Evolutionary conservation across 768 basidiomycete genomes (phyloP), one percentile per base, ranked within the genome.

Genomic region (Brasilioporus rufonigricans): DNA sequence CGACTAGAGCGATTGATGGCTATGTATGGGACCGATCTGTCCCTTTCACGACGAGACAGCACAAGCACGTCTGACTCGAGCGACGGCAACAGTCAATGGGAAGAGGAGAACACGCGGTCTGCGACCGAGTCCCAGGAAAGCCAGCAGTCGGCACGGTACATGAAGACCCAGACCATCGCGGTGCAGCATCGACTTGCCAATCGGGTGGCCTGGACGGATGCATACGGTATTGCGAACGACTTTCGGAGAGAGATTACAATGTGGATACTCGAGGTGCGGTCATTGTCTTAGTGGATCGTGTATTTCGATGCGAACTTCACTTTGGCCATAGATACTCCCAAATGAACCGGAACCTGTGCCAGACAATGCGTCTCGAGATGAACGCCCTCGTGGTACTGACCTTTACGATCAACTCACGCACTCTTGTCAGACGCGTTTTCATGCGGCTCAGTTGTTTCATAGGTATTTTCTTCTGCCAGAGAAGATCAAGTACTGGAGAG

Each of bases 381-480:
- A 19, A n/a, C 47, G 45, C 24, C 50, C 8, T 2, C 19, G 23
- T 9, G 58, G 64, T 16, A n/a, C 13, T 18, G 54, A 66, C 27
- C 63, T 87, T 26, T 65, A 72, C 38, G 81, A 86, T 46, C 82
- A 87, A 51, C 74, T 89, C 24, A 65, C 66, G 9, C 76, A 71
- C 3, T 84, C 80, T 0, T 76, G 74, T 0, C 78, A 86, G 55
- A 86, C 86, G 16, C 77, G 84, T 4, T 87, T 86, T 59, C 85
- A 87, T 52, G 86, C 86, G 0, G 80, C 74, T 0, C 79, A 82
- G 63, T 66, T 87, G 57, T 84, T 87, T 58, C 68, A 77, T 23
- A 76, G 83, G 19, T 87, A 83, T 55, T 80, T 84, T 59, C 71
- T 74, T 29, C 63, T 76, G 24, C 66, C 80, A 1, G 38, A 50